Base-by-base conservation (phyloP, 129 eudicot species). In the Cynara cardunculus region DNA sequence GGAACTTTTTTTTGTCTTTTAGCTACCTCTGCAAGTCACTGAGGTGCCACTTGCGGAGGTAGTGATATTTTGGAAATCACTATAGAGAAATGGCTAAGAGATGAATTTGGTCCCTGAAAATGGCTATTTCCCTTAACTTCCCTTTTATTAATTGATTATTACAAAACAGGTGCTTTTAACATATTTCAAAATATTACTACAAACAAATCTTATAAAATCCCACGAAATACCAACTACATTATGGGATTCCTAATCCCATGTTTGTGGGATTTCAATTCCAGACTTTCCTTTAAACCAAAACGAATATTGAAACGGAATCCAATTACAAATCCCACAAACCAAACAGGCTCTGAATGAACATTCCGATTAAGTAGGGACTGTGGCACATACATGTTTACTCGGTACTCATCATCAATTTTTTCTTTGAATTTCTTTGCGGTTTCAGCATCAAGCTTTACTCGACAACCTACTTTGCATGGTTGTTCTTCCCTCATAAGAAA, bases 391-490 rank as follows among this genome's bases (percentile, higher is more conserved):
- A 95, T 92, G 84, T 95, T 92, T 64, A 89, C 97, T 74, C 96
- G 85, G 79, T 95, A 95, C 77, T 95, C 99, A 77, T 95, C 99
- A 49, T 95, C 97, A 78, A 95, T 90, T 73, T 86, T 95, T 86
- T 90, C 97, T 84, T 95, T 95, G 65, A 95, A 95, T 68, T 88
- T 89, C 87, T 95, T 95, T 64, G 99, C 90, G 75, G 89, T 74
- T 82, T 78, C 89, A 80, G 94, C 93, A 88, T 86, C 84, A 69
- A 92, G 94, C 66, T 81, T 89, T 4, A 78, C 31, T 44, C 88
- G 89, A 82, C 99, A 95, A 16, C 87, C 94, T 56, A 89, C 97
- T 82, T 89, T 89, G 89, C 97, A 95, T 44, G 94, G 84, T 83
- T 78, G 87, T 72, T 95, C 97, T 66, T 95, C 90, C 72, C 97